Evolutionary conservation across 805 yeast species (phyloP).

Genomic region (Ascoidea asiatica): DNA sequence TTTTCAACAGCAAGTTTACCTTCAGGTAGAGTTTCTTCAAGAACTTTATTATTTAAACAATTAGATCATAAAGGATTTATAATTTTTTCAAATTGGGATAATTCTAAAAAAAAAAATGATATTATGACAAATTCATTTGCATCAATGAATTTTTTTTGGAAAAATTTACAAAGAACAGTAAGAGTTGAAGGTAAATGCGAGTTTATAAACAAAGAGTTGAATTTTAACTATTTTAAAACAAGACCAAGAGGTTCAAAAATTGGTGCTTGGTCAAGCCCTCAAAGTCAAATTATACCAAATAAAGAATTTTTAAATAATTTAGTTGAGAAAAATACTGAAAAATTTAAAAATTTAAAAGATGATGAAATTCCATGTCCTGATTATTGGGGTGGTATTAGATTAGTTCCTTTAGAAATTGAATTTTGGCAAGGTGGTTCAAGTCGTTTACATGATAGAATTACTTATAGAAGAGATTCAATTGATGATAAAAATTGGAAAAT

Average conservation of each 20-base stretch:
- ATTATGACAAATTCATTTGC: conserved; percentile 62
- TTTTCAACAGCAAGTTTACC: conserved; percentile 86
- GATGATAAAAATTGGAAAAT: conserved; percentile 42
- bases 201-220: conserved; percentile 56
- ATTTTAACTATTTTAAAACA: conserved; percentile 66
- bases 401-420: conserved; percentile 82
- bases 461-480: conserved; percentile 44
- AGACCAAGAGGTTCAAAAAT: conserved; percentile 88
- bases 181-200: conserved; percentile 83
- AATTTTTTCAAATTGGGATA: conserved; percentile 83
- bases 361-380: conserved; percentile 81
- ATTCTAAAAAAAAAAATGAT: conserved; percentile 72
- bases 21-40: conserved; percentile 76
- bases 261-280: conserved; percentile 97
- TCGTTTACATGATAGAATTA: conserved; percentile 81
- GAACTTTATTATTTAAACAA: conserved; percentile 82
- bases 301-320: conserved; percentile 52
- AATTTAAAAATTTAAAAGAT: conserved; percentile 41
- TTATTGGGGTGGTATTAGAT: conserved; percentile 89
- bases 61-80: conserved; percentile 76
- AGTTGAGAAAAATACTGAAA: conserved; percentile 32
- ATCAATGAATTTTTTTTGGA: conserved; percentile 86
- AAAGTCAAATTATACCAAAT: conserved; percentile 43
- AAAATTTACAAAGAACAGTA: conserved; percentile 78
- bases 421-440: conserved; percentile 95